A percentile compares a stretch with the other conserved stretches of the same genome.
Evolutionary conservation across 495 filamentous ascomycete species (phyloP).

Genomic region (Penicillium manginii): DNA sequence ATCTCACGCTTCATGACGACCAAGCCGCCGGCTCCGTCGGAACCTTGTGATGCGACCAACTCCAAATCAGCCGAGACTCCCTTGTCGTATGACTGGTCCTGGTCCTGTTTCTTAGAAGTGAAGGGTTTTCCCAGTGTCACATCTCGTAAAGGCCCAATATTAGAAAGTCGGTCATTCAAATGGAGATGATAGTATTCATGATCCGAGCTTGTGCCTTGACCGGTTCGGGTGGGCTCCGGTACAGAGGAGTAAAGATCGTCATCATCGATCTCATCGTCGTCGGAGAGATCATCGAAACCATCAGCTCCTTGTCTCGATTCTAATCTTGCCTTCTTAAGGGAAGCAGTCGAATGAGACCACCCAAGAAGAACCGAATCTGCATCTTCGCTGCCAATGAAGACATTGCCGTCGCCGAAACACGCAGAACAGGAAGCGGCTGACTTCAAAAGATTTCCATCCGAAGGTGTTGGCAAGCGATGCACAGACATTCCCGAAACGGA

Average conservation of each 20-base stretch:
- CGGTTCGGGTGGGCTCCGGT: conserved; percentile 31
- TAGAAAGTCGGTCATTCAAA: conserved; percentile 75
- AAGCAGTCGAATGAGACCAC: conserved; percentile 66
- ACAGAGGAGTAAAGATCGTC: conserved; percentile 70
- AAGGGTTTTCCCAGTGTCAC: conserved; percentile 62
- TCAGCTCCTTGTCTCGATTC: conserved; percentile 54
- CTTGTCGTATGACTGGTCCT: conserved; percentile 16
- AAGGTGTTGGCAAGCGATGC: conserved; percentile 59
- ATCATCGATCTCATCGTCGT: conserved; percentile 61
- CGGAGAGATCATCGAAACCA: conserved; percentile 43
- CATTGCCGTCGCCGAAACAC: conserved; percentile 64
- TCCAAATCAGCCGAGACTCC: conserved; percentile 63
- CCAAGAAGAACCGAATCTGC: conserved; percentile 81
- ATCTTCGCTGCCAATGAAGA: conserved; percentile 86
- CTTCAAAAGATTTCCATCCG: conserved; percentile 63
- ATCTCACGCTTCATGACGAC: conserved; percentile 76
- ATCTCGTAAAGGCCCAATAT: conserved; percentile 76
- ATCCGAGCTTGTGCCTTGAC: conserved; percentile 24
- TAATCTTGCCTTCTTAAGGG: conserved; percentile 47
- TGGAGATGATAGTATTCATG: conserved; percentile 69
- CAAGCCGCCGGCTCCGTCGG: conserved; percentile 68
- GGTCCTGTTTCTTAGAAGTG: conserved; percentile 34
- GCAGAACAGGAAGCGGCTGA: conserved; percentile 70
- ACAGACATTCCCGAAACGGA: conserved; percentile 85
- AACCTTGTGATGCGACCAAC: conserved; percentile 72